A percentile compares a stretch with the other conserved stretches of the same genome.
Conservation (phyloP, 805 yeast genomes). For the Schizosaccharomyces cryophilus region DNA sequence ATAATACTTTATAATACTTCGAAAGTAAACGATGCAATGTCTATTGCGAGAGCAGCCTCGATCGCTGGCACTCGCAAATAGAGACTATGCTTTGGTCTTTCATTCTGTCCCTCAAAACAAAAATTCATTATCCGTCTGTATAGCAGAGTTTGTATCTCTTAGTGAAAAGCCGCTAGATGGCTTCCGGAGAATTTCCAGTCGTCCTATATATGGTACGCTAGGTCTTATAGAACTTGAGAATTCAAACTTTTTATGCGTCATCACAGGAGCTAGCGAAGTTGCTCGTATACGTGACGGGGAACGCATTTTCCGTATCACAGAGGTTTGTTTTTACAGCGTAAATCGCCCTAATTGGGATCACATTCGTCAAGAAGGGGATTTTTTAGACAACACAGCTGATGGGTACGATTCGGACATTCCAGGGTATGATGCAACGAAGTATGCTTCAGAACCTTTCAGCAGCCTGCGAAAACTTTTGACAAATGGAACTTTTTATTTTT, state of each 20-base stretch:
- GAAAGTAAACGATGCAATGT: conserved; percentile 1
- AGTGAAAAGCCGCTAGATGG: neutral
- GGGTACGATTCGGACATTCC: conserved; percentile 11
- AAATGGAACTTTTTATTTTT: conserved; percentile 78
- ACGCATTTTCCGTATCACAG: conserved; percentile 49
- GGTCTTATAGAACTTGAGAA: conserved; percentile 49
- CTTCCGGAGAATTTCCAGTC: conserved; percentile 12
- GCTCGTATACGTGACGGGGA: conserved; percentile 49
- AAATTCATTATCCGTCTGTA: conserved; percentile 10
- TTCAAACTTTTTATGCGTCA: conserved; percentile 21
- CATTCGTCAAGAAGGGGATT: conserved; percentile 24
- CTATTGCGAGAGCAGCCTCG: conserved; percentile 1
- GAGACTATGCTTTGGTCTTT: conserved; percentile 1
- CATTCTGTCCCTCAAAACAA: conserved; percentile 3
- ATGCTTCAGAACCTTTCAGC: conserved; percentile 51
- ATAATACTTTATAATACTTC: no score
- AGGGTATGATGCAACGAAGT: neutral
- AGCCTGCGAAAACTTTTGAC: conserved; percentile 53
- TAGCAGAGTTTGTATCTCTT: conserved; percentile 21
- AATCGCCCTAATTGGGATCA: conserved; percentile 63
- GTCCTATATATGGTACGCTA: conserved; percentile 24
- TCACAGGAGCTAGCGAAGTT: conserved; percentile 50
- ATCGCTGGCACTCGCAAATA: conserved; percentile 5
- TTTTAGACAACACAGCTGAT: conserved; percentile 9
- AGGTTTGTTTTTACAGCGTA: conserved; percentile 71